Base-by-base conservation (phyloP, 1,284 basidiomycete genomes). In the Hortiboletus rubellus region DNA sequence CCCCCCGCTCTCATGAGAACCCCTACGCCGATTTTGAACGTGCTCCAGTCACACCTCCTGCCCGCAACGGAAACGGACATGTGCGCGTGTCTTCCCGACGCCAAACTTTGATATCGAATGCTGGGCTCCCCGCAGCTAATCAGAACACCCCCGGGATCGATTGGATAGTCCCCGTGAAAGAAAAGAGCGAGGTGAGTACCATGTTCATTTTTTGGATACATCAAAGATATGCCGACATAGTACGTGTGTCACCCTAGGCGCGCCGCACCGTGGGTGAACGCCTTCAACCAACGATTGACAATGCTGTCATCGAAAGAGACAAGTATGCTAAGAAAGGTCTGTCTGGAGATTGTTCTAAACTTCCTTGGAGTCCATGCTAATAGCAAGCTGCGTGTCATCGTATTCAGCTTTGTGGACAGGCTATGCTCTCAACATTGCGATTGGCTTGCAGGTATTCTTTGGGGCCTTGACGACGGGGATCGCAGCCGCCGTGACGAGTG, bases 401-500 rank as follows among this genome's bases (percentile, higher is more conserved):
- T 27, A 5, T 51, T 30, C 54, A 81, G 86, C 85, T 8, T 71
- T 69, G 51, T 64, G 75, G 55, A 81, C 80, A 1, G 79, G 79
- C 5, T 80, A 75, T 57, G 67, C 77, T 6, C 74, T 89, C 34
- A 89, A 89, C 64, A 58, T 73, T 14, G 81, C 81, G 3, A 81
- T 82, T 43, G 81, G 77, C 40, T 45, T 85, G 22, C 87, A 83
- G 66, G 82, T 90, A 8, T 52, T 86, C 0, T 71, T 89, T 15
- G 87, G 86, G 3, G 82, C 87, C 14, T 72, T 89, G 44, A 89
- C 85, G 11, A 89, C 87, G 0, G 86, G 80, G 0, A 63, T 89
- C 8, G 81, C 86, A 3, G 85, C 84, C 7, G 80, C 73, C 58
- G 63, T 78, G 55, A 57, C 71, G 46, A 49, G 5, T 30, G 67